Evolutionary conservation across 148 eudicot genomes (phyloP).

Genomic region (Amaranthus cruentus): DNA sequence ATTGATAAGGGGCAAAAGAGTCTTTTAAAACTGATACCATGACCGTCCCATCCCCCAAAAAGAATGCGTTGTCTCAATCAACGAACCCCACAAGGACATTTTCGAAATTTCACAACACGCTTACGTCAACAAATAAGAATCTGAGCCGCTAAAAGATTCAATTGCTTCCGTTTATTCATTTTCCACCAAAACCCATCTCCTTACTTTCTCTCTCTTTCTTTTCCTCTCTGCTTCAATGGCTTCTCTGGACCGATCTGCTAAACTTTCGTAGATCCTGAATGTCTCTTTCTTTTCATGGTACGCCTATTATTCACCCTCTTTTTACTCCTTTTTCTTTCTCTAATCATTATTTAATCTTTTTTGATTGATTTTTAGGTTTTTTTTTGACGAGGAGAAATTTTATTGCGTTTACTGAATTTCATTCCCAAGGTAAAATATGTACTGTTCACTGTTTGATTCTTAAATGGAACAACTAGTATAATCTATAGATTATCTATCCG

Average conservation of each 20-base stretch:
- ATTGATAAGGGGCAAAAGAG: conserved; percentile 2
- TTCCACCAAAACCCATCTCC: conserved; percentile 3
- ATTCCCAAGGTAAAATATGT: too few relatives aligned
- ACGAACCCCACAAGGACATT: conserved; percentile 25
- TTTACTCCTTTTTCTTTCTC: not conserved
- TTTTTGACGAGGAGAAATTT: not conserved
- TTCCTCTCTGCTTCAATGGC: conserved; percentile 12
- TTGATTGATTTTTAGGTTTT: not conserved
- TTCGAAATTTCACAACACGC: not conserved
- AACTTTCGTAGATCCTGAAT: conserved; percentile 19
- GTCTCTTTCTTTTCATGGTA: conserved; percentile 22
- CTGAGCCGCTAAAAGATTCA: conserved; percentile 28
- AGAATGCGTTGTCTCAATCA: conserved; percentile 32
- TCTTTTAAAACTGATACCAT: not conserved
- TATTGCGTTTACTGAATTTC: too few relatives aligned
- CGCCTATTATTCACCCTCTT: not conserved
- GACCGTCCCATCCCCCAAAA: conserved; percentile 26
- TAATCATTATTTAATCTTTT: not conserved
- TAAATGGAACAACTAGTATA: too few relatives aligned
- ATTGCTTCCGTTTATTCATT: conserved; percentile 16
- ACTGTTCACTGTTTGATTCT: too few relatives aligned
- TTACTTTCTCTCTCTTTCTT: not conserved
- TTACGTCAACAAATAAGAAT: conserved; percentile 15
- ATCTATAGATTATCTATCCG: not conserved
- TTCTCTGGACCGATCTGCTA: conserved; percentile 15